Evolutionary conservation across 768 basidiomycete genomes (phyloP), one percentile per base, ranked within the genome.

Genomic region (Boletus rubroflammeus): DNA sequence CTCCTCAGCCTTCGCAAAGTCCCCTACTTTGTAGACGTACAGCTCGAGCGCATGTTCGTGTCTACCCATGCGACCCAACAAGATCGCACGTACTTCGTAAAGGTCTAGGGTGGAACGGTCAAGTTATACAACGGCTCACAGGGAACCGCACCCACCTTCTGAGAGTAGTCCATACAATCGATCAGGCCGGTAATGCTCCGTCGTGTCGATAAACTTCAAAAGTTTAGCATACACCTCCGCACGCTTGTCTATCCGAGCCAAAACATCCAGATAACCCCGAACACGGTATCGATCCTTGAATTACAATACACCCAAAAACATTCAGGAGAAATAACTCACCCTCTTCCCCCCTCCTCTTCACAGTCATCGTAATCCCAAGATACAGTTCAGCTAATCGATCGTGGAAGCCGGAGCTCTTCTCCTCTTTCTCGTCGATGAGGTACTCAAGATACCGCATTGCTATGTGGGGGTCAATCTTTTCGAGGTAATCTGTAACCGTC

Each of bases 11-110:
- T 93, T 93, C 26, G 72, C 56, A 67, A 87, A 93, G 64, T 95
- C 88, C 36, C 85, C 80, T 31, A 98, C 76, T 34, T 85, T 83
- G 65, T 98, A 88, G 6, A 95, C 93, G 67, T 98, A 99, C 14
- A 96, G 80, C 65, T 95, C 92, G n/a, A 98, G 80, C 0, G 96
- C 94, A 56, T 87, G 91, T 57, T 97, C 93, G 57, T 98, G 96
- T 50, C 91, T 84, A 2, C 90, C 93, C 56, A 98, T 78, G 42
- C 89, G 81, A 10, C 97, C 97, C 10, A 98, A 75, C 7, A 99
- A 78, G 54, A 98, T 85, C 0, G 97, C 97, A 39, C 93, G 85
- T 15, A 91, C 93, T 70, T 98, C 93, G 55, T 82, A 93, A 36
- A 97, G 76, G 62, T 93, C 93, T 94, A 61, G 6, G 32, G 7